phyloP scores from a whole-genome alignment of 148 eudicot species.

The Camellia japonica region DNA sequence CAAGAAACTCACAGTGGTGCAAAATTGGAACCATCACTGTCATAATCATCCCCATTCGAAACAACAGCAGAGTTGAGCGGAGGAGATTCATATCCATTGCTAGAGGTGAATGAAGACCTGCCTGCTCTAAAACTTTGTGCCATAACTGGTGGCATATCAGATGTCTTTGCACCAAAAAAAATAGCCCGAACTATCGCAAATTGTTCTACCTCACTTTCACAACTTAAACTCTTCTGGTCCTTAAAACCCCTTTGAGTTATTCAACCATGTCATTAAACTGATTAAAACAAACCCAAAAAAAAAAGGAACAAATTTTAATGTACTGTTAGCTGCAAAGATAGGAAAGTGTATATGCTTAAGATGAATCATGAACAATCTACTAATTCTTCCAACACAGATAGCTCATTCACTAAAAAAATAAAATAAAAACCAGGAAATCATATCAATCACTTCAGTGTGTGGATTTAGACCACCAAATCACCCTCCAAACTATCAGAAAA shows the following conservation, averaged over 20 bases:
- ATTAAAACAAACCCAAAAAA: too few relatives aligned
- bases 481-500: background rate
- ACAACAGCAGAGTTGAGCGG: constrained; percentile 52
- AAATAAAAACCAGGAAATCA: background rate
- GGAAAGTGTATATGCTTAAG: background rate
- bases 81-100: constrained; percentile 70
- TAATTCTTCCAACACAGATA: background rate
- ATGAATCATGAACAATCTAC: background rate
- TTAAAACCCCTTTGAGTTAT: background rate
- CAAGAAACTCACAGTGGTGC: constrained; percentile 80
- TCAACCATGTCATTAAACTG: background rate
- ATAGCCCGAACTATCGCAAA: background rate
- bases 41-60: constrained; percentile 85
- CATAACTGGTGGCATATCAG: constrained; percentile 58
- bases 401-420: background rate
- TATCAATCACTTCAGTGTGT: background rate
- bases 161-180: constrained; percentile 38
- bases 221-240: constrained; percentile 4
- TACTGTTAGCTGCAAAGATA: constrained; percentile 8
- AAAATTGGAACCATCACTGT: constrained; percentile 88
- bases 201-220: background rate
- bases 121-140: constrained; percentile 62
- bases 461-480: too few relatives aligned
- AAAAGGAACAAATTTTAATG: background rate
- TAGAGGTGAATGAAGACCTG: constrained; percentile 58